These are phyloP conservation scores for Periconia digitata DNA, from an alignment of 2,329 filamentous ascomycete genomes.

Conservation along the genomic window DNA sequence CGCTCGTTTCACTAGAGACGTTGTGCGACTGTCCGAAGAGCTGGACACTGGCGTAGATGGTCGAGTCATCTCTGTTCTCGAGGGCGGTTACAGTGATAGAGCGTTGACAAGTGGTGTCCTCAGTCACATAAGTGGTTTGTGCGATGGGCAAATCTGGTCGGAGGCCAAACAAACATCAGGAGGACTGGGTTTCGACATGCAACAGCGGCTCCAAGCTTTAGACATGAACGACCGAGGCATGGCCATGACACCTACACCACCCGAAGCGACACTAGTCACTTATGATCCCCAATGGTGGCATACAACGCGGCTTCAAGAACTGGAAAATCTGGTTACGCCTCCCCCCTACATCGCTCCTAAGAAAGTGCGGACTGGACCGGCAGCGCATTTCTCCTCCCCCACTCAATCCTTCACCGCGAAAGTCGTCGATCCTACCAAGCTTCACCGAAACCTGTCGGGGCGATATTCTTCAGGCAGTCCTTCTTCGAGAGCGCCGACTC, in stretches of 20 bases:
- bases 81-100: slow-evolving; percentile 94
- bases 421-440: slow-evolving; percentile 67
- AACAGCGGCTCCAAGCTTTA: slow-evolving; percentile 51
- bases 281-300: slow-evolving; percentile 52
- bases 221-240: slow-evolving; percentile 29
- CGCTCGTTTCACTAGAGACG: slow-evolving; percentile 82
- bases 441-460: slow-evolving; percentile 65
- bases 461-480: slow-evolving; percentile 33
- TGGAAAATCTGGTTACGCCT: slow-evolving; percentile 39
- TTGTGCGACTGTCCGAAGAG: slow-evolving; percentile 79
- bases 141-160: slow-evolving; percentile 52
- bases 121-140: slow-evolving; percentile 85
- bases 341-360: slow-evolving; percentile 51
- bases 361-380: slow-evolving; percentile 60
- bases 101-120: slow-evolving; percentile 85
- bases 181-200: slow-evolving; percentile 62
- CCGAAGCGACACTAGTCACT: slow-evolving; percentile 18
- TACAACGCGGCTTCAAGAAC: slow-evolving; percentile 27
- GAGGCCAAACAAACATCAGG: slow-evolving; percentile 35
- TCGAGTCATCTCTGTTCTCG: slow-evolving; percentile 86
- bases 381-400: slow-evolving; percentile 79
- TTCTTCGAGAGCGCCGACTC: slow-evolving; percentile 54
- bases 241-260: slow-evolving; percentile 19
- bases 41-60: slow-evolving; percentile 77
- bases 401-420: slow-evolving; percentile 87